phyloP scores from a whole-genome alignment of 768 basidiomycete genomes.

The Leucocoprinus sp. region DNA sequence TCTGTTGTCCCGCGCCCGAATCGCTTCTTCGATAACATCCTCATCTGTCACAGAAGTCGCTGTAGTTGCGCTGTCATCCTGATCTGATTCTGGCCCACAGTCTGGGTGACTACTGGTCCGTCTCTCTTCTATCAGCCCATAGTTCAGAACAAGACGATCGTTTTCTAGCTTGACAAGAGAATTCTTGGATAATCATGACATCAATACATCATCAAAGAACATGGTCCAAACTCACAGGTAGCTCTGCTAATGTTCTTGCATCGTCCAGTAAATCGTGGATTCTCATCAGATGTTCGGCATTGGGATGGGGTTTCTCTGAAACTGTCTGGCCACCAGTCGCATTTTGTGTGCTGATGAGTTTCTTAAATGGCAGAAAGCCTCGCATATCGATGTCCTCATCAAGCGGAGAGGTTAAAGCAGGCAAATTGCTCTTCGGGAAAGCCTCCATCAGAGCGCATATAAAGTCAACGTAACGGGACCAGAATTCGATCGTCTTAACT shows the following conservation, averaged over 20 bases:
- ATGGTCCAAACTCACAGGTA: constrained; percentile 39
- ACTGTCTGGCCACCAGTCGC: constrained; percentile 16
- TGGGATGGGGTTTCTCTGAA: constrained; percentile 60
- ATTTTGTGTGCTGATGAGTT: constrained; percentile 38
- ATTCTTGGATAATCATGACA: constrained; percentile 21
- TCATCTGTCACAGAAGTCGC: constrained; percentile 71
- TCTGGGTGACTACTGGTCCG: constrained; percentile 13
- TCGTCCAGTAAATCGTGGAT: constrained; percentile 79
- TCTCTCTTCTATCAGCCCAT: constrained; percentile 21
- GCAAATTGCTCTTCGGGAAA: constrained; percentile 64
- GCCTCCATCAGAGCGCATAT: constrained; percentile 46
- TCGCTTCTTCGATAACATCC: constrained; percentile 69
- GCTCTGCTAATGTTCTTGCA: constrained; percentile 47
- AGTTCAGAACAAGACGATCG: constrained; percentile 27
- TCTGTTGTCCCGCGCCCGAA: constrained; percentile 37
- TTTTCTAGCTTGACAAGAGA: constrained; percentile 31
- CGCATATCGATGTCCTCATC: constrained; percentile 89
- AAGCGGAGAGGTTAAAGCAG: constrained; percentile 49
- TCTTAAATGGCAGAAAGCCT: constrained; percentile 79
- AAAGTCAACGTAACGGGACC: constrained; percentile 65
- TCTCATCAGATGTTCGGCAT: constrained; percentile 93
- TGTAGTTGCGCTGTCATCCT: constrained; percentile 57
- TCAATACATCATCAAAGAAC: not conserved
- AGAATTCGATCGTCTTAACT: constrained; percentile 46
- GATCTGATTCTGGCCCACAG: constrained; percentile 15